A percentile compares a stretch with the other conserved stretches of the same genome.
phyloP scores from a whole-genome alignment of 1,284 basidiomycete species.

The Trichosporon ovoides region DNA sequence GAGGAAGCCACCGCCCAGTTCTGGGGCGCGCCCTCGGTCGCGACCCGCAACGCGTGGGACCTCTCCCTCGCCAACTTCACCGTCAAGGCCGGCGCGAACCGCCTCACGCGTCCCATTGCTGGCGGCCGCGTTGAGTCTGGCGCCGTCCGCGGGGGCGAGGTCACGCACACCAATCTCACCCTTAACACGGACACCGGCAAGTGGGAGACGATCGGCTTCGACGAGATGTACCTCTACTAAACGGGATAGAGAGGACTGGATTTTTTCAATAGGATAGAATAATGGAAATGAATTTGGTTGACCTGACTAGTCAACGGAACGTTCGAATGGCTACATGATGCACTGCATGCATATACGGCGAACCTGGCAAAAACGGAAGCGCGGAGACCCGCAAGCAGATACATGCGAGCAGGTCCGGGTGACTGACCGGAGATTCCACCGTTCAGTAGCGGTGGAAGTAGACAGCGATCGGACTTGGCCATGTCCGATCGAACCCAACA shows the following conservation, averaged over 20 bases:
- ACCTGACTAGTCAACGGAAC: too few relatives aligned
- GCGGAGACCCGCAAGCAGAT: too few relatives aligned
- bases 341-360: too few relatives aligned
- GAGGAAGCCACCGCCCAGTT: constrained; percentile 56
- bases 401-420: too few relatives aligned
- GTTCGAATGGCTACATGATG: too few relatives aligned
- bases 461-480: constrained; percentile 4
- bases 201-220: constrained; percentile 1
- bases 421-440: too few relatives aligned
- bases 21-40: constrained; percentile 56
- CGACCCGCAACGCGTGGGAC: constrained; percentile 54
- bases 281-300: too few relatives aligned
- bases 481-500: background rate
- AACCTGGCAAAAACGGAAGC: too few relatives aligned
- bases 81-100: constrained; percentile 52
- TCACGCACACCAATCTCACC: constrained; percentile 1
- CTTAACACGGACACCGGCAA: background rate
- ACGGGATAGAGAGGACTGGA: background rate
- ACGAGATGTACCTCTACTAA: background rate
- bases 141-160: constrained; percentile 8
- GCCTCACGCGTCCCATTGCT: constrained; percentile 57
- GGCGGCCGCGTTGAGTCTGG: constrained; percentile 48
- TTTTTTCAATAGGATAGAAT: background rate
- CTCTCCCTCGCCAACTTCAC: constrained; percentile 40
- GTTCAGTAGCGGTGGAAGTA: background rate